phyloP scores from a whole-genome alignment of 1,139 yeast species.

The Debaryomyces subglobosus region DNA sequence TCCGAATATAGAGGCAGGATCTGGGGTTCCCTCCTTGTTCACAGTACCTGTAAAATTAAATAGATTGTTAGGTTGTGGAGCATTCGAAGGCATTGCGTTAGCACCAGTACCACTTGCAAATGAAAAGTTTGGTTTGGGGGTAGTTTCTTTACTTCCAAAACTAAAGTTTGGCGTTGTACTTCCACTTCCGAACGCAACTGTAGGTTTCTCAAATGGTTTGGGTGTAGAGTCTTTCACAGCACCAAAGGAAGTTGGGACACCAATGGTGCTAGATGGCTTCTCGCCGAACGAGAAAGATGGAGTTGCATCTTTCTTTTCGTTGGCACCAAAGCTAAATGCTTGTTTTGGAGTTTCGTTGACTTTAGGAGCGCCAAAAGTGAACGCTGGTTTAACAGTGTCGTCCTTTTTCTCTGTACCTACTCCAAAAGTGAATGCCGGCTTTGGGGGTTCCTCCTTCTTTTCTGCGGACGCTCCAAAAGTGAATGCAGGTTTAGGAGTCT shows the following conservation, averaged over 20 bases:
- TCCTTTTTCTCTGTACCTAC: constrained; percentile 12
- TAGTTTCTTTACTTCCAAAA: constrained; percentile 1
- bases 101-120: constrained; percentile 1
- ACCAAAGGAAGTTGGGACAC: constrained; percentile 12
- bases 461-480: constrained; percentile 13
- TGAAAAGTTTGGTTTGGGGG: constrained; percentile 3
- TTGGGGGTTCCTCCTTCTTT: constrained; percentile 7
- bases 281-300: constrained; percentile 14
- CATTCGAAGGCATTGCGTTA: background rate
- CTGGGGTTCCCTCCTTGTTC: constrained; percentile 28
- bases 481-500: constrained; percentile 11
- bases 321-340: constrained; percentile 16
- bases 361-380: constrained; percentile 13
- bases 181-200: background rate
- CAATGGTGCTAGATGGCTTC: background rate
- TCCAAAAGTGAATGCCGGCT: constrained; percentile 13
- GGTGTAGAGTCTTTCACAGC: constrained; percentile 9
- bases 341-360: constrained; percentile 10
- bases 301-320: constrained; percentile 9
- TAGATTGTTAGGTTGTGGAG: background rate
- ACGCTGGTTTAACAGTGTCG: constrained; percentile 8
- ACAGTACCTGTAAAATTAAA: constrained; percentile 22
- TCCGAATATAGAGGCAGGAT: constrained; percentile 30
- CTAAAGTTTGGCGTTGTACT: constrained; percentile 6
- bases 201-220: constrained; percentile 1